These are phyloP conservation scores for Aurantiochytrium sp. DNA, from an alignment of 108 stramenopile genomes.

Conservation along the genomic window DNA sequence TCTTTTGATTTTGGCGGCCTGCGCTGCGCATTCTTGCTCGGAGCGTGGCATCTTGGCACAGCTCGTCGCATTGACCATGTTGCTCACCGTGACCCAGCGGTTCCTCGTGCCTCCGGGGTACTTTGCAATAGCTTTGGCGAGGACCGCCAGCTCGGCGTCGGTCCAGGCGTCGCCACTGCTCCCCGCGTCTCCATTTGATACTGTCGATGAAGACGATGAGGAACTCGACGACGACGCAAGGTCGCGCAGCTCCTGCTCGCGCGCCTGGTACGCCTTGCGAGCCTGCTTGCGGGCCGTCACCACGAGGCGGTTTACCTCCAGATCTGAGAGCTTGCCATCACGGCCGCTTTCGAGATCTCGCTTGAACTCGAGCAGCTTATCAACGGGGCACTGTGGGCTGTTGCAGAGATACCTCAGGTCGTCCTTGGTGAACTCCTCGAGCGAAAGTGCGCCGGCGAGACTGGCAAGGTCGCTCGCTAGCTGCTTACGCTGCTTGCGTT, in stretches of 20 bases:
- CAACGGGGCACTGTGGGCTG: neutral
- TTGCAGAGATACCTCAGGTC: neutral
- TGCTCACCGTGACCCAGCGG: conserved; percentile 88
- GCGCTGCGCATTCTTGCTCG: conserved; percentile 75
- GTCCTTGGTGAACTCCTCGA: neutral
- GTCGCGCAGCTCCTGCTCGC: neutral
- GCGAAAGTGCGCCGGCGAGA: neutral
- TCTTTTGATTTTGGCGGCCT: neutral
- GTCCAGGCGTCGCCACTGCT: conserved; percentile 56
- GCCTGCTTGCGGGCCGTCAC: neutral
- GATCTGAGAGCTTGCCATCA: neutral
- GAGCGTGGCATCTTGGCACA: conserved; percentile 61
- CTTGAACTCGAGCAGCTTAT: neutral
- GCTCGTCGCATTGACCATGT: conserved; percentile 68
- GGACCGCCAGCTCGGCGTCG: conserved; percentile 77
- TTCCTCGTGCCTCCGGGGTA: conserved; percentile 85
- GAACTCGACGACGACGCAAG: neutral
- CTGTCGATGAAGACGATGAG: neutral
- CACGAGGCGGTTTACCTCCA: neutral
- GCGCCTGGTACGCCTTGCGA: neutral
- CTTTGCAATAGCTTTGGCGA: conserved; percentile 87
- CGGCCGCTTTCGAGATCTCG: too few species aligned
- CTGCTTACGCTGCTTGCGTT: neutral
- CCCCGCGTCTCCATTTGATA: neutral
- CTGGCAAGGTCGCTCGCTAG: neutral